Conservation (phyloP, 352 stramenopile species). For the Phytophthora sp. region DNA sequence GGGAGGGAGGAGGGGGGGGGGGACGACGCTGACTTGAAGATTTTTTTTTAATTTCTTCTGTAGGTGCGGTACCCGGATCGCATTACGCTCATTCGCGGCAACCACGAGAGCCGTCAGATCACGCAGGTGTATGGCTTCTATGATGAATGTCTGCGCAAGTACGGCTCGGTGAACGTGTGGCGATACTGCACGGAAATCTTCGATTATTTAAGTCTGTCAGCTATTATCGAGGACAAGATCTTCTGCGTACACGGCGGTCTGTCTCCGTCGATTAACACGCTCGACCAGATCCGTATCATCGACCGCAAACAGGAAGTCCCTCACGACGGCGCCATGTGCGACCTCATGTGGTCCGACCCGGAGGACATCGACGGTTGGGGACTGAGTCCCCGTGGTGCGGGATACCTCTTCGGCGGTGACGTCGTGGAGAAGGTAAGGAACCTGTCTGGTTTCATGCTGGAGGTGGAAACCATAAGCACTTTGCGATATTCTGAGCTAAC, state of each 20-base stretch:
- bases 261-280: conserved; percentile 91
- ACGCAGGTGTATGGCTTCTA: conserved; percentile 99
- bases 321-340: conserved; percentile 99
- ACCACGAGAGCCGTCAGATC: conserved; percentile 99
- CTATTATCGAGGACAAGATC: conserved; percentile 99
- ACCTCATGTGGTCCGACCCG: conserved; percentile 96
- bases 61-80: conserved; percentile 97
- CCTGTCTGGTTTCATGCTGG: no score
- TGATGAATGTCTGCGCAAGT: conserved; percentile 98
- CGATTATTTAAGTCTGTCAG: conserved; percentile 98
- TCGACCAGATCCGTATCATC: conserved; percentile 92
- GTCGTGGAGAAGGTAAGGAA: conserved; percentile 93
- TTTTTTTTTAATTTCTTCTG: conserved; percentile 8
- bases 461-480: no score
- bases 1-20: background rate
- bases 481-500: no score
- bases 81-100: conserved; percentile 99
- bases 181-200: conserved; percentile 99
- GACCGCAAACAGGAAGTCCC: conserved; percentile 99
- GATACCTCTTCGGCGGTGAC: conserved; percentile 98
- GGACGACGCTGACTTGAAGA: background rate
- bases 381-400: conserved; percentile 95
- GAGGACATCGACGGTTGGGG: conserved; percentile 99
- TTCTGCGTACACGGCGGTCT: conserved; percentile 99
- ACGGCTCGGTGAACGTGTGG: conserved; percentile 99